Base-by-base conservation (phyloP, 169 alveolate genomes). In the Eimeria maxima region DNA sequence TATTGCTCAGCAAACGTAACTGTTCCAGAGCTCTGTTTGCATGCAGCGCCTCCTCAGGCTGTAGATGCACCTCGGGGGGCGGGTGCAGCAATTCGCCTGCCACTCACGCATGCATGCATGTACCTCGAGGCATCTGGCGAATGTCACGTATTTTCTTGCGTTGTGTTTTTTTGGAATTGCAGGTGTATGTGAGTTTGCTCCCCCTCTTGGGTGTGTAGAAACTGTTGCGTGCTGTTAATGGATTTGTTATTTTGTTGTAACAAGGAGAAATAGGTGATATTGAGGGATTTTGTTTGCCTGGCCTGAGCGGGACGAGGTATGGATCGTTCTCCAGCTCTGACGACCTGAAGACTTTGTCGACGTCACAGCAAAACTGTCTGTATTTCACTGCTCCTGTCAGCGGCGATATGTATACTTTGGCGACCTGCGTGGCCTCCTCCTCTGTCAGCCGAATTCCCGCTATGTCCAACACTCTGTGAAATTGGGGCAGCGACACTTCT, bases 381-480 rank as follows among this genome's bases (percentile, higher is more conserved):
- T 33, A 74, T 50, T 74, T 74, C 20, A 74, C 42, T 27, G 27
- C 53, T 42, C 84, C 84, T 16, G 84, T 74, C 42, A 7, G 53
- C 27, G 24, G 22, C 53, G 22, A 18, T 10, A 27, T 44, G 50
- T 74, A 44, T 24, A 20, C 22, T 50, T 33, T 33, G 45, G 84
- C 84, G 24, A 74, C 53, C 24, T 44, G 42, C n/a, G 27, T 20
- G 14, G 84, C 84, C 7, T 74, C 84, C 24, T 45, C 53, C 24
- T 74, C 84, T 11, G 84, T n/a, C 33, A 74, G 84, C 44, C 50
- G 27, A 74, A 74, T 42, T 50, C 84, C 84, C 8, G 84, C 84
- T 13, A 42, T 50, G 53, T 44, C 22, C 14, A 74, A 14, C n/a
- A 50, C 84, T 74, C 84, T 74, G 53, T 74, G 84, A 10, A 74